Evolutionary conservation across 169 alveolate species (phyloP).

Genomic region (Eimeria praecox): DNA sequence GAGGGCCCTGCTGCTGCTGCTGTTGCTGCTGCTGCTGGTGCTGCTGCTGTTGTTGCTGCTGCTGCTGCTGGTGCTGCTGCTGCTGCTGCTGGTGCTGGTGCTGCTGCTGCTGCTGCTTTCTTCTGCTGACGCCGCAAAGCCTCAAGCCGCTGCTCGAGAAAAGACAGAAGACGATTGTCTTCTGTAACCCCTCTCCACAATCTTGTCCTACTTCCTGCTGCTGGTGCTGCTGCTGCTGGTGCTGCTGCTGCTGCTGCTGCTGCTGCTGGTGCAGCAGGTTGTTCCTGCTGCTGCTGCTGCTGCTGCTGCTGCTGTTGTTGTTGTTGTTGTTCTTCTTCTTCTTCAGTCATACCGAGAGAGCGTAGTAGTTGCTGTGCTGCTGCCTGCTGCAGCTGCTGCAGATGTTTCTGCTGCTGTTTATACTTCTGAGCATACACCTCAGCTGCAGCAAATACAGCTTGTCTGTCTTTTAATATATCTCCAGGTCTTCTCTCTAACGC

Average conservation of each 20-base stretch:
- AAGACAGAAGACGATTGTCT: not conserved
- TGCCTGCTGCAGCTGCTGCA: conserved; percentile 83
- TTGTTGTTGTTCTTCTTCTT: conserved; percentile 85
- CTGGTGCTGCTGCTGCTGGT: conserved; percentile 39
- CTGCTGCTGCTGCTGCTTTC: too few species aligned
- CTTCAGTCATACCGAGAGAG: too few species aligned
- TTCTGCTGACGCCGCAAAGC: not conserved
- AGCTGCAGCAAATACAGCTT: too few species aligned
- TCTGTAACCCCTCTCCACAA: not conserved
- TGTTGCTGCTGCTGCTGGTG: not conserved
- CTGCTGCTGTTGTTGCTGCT: conserved; percentile 17
- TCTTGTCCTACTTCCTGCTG: too few species aligned
- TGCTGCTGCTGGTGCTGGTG: too few species aligned
- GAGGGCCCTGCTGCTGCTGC: too few species aligned
- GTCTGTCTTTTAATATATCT: too few species aligned
- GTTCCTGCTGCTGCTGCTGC: not conserved
- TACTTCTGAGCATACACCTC: too few species aligned
- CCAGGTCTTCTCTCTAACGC: too few species aligned
- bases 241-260: conserved; percentile 59
- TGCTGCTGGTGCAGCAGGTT: conserved; percentile 5
- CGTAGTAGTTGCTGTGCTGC: too few species aligned
- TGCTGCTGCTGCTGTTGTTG: not conserved
- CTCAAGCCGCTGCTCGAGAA: not conserved
- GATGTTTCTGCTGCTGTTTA: too few species aligned
- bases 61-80: not conserved